Evolutionary conservation across 768 basidiomycete genomes (phyloP), one percentile per base, ranked within the genome.

Genomic region (Clavaria fumosa): DNA sequence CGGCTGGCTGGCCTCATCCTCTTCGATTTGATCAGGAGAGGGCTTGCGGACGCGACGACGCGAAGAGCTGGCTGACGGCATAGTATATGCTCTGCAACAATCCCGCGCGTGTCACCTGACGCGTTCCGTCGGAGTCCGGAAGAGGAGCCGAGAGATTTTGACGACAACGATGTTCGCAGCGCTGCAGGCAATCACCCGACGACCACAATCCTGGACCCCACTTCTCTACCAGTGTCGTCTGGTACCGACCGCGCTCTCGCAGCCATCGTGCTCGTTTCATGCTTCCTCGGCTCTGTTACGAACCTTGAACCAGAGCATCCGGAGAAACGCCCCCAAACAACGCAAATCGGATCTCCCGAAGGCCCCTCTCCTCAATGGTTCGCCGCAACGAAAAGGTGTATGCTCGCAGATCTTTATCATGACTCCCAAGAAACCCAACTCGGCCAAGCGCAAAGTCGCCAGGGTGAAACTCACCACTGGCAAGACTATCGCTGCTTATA

Each of bases 401-500:
- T 85, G 85, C 55, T 73, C 79, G 27, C 74, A 77, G 45, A 66
- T 88, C 27, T 73, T 77, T 47, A 84, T 76, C 37, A 72, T 70
- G 46, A 84, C 77, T 49, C 95, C 95, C 17, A 95, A 89, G 66
- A 99, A 99, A 53, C 95, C 95, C 45, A 99, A 99, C 59, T 97
- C 93, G 7, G 91, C 91, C 24, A 89, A 95, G 53, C 85, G 95
- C 43, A 97, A 96, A 63, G 86, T 97, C 40, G 90, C 90, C 31
- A 71, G 85, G 49, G 78, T 99, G 47, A 93, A 93, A 62, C 66
- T 99, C 39, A 71, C 78, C 15, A 89, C 78, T 9, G 95, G 95
- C 35, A 78, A 82, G 55, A 78, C 76, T 30, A 68, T 90, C 44
- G 82, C 82, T 65, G 90, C 89, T 11, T 97, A 96, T 56, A 88